Evolutionary conservation across 805 yeast genomes (phyloP).

Genomic region (Lipomyces spencermartinsiae): DNA sequence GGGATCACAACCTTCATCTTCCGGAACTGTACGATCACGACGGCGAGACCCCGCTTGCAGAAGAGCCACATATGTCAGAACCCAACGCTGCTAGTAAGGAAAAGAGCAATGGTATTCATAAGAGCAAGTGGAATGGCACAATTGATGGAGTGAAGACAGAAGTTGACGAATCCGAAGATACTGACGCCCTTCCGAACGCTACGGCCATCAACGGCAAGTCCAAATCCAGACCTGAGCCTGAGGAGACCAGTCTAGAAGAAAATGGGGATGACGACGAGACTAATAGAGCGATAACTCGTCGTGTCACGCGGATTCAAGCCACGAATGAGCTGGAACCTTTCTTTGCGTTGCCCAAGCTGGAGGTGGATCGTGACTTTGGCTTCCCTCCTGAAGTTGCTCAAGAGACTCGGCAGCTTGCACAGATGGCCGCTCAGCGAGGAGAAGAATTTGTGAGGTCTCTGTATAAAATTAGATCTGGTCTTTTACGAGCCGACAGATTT

Average conservation of each 20-base stretch:
- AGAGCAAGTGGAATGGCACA: constrained; percentile 5
- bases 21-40: constrained; percentile 69
- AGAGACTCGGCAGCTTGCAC: constrained; percentile 74
- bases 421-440: constrained; percentile 77
- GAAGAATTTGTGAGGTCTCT: constrained; percentile 87
- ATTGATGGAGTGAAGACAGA: constrained; percentile 5
- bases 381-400: constrained; percentile 64
- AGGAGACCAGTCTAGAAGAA: constrained; percentile 20
- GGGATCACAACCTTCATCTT: constrained; percentile 68
- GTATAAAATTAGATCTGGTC: constrained; percentile 71
- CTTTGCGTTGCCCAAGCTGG: constrained; percentile 64
- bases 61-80: background rate
- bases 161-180: constrained; percentile 8
- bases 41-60: constrained; percentile 31
- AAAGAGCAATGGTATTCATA: constrained; percentile 7
- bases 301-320: constrained; percentile 44
- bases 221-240: background rate
- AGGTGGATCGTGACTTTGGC: constrained; percentile 58
- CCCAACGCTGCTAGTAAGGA: background rate
- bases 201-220: constrained; percentile 8
- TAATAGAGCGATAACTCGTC: constrained; percentile 36
- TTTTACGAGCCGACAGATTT: constrained; percentile 78
- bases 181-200: constrained; percentile 20
- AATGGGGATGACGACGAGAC: constrained; percentile 26
- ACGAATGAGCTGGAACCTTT: constrained; percentile 61